Conservation (phyloP, 306 rosid genomes). For the Fragaria vesca region DNA sequence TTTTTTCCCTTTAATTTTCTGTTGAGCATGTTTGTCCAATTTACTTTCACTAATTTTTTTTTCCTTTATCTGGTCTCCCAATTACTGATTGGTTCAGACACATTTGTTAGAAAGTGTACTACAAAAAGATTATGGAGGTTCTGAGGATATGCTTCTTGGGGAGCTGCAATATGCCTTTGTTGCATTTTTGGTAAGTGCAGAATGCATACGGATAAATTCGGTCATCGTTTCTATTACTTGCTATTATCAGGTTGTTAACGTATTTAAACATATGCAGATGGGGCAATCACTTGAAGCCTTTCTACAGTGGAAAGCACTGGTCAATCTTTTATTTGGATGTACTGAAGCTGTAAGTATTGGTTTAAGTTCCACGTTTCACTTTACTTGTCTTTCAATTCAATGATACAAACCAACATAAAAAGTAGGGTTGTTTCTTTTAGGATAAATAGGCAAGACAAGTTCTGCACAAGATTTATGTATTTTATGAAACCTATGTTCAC, state of each 20-base stretch:
- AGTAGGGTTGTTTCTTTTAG: not conserved
- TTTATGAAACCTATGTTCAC: not conserved
- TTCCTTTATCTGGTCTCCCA: not conserved
- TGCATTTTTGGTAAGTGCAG: slow-evolving; percentile 63
- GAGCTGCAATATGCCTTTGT: slow-evolving; percentile 87
- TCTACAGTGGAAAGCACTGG: slow-evolving; percentile 82
- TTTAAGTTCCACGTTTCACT: slow-evolving; percentile 8
- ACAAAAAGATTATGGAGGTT: slow-evolving; percentile 69
- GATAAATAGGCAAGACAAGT: not conserved
- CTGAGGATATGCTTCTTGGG: slow-evolving; percentile 78
- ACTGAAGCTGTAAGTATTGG: slow-evolving; percentile 75
- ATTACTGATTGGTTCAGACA: slow-evolving; percentile 50
- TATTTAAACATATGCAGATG: slow-evolving; percentile 54
- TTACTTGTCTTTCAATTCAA: not conserved
- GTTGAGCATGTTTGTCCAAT: slow-evolving; percentile 17
- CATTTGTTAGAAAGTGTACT: slow-evolving; percentile 69
- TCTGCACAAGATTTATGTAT: not conserved
- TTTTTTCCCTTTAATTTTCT: not conserved
- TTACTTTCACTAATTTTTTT: slow-evolving; percentile 15
- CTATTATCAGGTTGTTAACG: slow-evolving; percentile 18
- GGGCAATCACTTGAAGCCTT: slow-evolving; percentile 96
- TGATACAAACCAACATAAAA: not conserved
- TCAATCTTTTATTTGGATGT: slow-evolving; percentile 80
- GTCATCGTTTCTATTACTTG: not conserved
- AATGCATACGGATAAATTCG: slow-evolving; percentile 8